Evolutionary conservation across 139 green algal genomes (phyloP).

Genomic region (Chlorella sp.): DNA sequence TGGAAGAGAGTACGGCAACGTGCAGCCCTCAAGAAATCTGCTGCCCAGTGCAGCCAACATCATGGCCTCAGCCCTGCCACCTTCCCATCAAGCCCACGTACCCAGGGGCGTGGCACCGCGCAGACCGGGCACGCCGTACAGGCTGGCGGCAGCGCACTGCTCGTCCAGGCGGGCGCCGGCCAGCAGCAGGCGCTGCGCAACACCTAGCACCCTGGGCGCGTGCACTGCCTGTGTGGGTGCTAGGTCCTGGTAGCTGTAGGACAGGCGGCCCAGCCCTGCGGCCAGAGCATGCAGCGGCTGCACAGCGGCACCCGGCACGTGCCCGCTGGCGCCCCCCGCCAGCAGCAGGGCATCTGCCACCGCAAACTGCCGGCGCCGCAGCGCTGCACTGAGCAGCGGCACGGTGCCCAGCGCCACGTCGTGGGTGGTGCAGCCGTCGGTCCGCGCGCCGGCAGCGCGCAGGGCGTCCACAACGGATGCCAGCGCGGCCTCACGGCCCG

Average conservation of each 20-base stretch:
- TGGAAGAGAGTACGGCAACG: no score
- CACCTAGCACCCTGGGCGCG: not conserved
- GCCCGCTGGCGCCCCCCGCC: not conserved
- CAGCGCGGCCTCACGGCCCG: not conserved
- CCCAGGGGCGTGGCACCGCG: no score
- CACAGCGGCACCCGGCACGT: no score
- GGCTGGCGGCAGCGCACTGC: no score
- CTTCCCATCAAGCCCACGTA: no score
- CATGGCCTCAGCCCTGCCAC: no score
- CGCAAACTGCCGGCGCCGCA: not conserved
- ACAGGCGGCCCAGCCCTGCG: not conserved
- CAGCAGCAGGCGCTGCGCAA: not conserved
- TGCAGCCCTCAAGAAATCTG: no score
- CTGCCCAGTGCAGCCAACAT: no score
- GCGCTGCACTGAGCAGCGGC: not conserved
- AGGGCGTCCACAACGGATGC: not conserved
- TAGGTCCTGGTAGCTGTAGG: not conserved
- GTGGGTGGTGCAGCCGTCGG: not conserved
- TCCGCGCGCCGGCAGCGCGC: not conserved
- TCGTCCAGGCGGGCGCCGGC: not conserved
- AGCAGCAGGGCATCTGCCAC: not conserved
- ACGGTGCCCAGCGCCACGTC: not conserved
- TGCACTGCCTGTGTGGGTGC: no score
- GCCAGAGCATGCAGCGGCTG: constrained; percentile 18
- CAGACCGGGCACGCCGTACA: no score